Conservation (phyloP, 371 early-diverging fungal species). For the Actinomortierella ambigua region DNA sequence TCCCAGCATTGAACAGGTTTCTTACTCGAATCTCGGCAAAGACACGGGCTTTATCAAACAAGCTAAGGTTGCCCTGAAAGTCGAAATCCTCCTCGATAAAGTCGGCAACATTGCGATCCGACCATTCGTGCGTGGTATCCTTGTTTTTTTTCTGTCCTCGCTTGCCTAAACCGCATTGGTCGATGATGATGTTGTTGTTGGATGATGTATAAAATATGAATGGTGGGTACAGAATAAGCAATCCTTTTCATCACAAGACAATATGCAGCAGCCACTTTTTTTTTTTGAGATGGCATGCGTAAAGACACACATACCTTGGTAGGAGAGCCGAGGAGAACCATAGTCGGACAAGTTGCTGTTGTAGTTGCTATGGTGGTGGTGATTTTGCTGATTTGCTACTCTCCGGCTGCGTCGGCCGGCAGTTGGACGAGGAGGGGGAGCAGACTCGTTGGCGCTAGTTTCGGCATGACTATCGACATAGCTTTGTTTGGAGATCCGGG, state of each 20-base stretch:
- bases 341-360: conserved; percentile 37
- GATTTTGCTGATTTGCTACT: not conserved
- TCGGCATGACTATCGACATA: conserved; percentile 1
- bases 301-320: conserved; percentile 18
- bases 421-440: not conserved
- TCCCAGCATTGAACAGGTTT: no score
- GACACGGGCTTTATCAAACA: conserved; percentile 79
- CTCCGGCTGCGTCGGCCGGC: not conserved
- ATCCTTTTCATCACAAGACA: no score
- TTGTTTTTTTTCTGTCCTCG: conserved; percentile 21
- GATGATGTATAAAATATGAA: no score
- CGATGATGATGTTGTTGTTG: no score
- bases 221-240: no score
- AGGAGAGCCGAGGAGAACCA: conserved; percentile 24
- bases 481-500: not conserved
- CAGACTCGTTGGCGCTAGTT: not conserved
- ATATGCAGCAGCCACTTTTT: no score
- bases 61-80: conserved; percentile 76
- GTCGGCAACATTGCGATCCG: conserved; percentile 61
- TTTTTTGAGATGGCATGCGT: no score
- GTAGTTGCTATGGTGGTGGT: conserved; percentile 8
- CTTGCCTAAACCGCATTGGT: no score
- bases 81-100: conserved; percentile 78
- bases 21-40: conserved; percentile 81
- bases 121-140: conserved; percentile 53